Base-by-base conservation (phyloP, 345 rosid species). In the Anacardium occidentale region DNA sequence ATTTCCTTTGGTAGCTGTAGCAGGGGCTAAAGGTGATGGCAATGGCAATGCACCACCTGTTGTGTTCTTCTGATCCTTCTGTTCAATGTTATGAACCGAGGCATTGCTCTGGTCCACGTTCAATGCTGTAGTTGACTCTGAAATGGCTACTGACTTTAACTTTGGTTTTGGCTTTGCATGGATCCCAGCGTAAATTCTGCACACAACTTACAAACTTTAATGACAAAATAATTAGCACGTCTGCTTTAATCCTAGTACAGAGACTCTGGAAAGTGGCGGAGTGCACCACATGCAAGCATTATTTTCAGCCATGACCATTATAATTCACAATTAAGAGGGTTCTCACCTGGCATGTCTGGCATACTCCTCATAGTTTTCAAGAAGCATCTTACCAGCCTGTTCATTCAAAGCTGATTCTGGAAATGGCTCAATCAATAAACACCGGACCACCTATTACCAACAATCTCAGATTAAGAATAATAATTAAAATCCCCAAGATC, bases 371-470 rank as follows among this genome's bases (percentile, higher is more conserved):
- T 96, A 96, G 85, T 96, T 84, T 76, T 96, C 99, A 77, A 96
- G 94, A 66, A 96, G 88, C 98, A 96, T 88, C 84, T 93, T 96
- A 59, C 98, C 94, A 47, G 99, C 99, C 76, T 90, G 97, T 82
- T 96, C 99, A 70, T 96, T 96, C 78, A 96, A 66, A 61, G 99
- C 98, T 18, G 99, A 96, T 75, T 93, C 99, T 15, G 99, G 97
- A 75, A 90, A 96, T 42, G 99, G 99, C 69, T 96, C 99, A 56
- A 93, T 93, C 80, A 96, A 67, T 78, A 96, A 87, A 78, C 99
- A 96, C 75, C 97, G 81, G 56, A 96, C 97, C 53, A 93, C 96
- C 99, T 96, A 91, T 76, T 64, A 80, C 68, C 73, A 79, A 37
- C 75, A 51, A 54, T n/a, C 18, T 37, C 52, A 15, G 52, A 53